Evolutionary conservation across 345 rosid genomes (phyloP).

Genomic region (Gossypium bickii): DNA sequence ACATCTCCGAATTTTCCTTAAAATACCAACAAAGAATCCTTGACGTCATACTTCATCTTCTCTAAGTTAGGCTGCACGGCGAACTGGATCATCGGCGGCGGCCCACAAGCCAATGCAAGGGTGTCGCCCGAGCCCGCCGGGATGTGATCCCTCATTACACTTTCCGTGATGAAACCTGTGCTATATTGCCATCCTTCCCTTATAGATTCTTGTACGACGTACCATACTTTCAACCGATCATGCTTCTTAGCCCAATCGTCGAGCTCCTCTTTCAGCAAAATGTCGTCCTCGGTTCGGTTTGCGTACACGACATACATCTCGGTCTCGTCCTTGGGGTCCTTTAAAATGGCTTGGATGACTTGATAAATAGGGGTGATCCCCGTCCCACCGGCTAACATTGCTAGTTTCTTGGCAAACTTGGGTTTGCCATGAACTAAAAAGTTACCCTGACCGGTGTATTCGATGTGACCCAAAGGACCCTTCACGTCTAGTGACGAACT

Average conservation of each 20-base stretch:
- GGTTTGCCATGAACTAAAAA: constrained; percentile 71
- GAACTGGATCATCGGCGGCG: constrained; percentile 84
- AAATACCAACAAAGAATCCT: constrained; percentile 67
- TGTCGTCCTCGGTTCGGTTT: constrained; percentile 82
- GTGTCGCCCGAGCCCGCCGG: constrained; percentile 54
- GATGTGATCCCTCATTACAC: constrained; percentile 53
- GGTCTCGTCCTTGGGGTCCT: constrained; percentile 75
- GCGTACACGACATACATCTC: constrained; percentile 83
- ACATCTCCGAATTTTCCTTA: constrained; percentile 19
- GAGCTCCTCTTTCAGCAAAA: constrained; percentile 69
- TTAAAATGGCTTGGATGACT: constrained; percentile 61
- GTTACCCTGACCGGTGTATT: constrained; percentile 66
- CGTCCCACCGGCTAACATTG: constrained; percentile 91
- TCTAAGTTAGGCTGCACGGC: constrained; percentile 90
- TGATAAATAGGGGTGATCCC: constrained; percentile 93
- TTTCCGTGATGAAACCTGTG: constrained; percentile 62
- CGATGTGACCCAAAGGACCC: constrained; percentile 89
- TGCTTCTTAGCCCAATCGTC: constrained; percentile 70
- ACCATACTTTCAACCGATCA: constrained; percentile 75
- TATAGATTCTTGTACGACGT: constrained; percentile 51
- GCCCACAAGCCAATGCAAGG: constrained; percentile 81
- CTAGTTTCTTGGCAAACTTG: constrained; percentile 68
- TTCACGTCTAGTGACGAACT: constrained; percentile 65
- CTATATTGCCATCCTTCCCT: constrained; percentile 80
- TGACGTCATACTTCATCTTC: constrained; percentile 73